Base-by-base conservation (phyloP, 2,329 filamentous ascomycete genomes). In the Fusarium marasasianum region DNA sequence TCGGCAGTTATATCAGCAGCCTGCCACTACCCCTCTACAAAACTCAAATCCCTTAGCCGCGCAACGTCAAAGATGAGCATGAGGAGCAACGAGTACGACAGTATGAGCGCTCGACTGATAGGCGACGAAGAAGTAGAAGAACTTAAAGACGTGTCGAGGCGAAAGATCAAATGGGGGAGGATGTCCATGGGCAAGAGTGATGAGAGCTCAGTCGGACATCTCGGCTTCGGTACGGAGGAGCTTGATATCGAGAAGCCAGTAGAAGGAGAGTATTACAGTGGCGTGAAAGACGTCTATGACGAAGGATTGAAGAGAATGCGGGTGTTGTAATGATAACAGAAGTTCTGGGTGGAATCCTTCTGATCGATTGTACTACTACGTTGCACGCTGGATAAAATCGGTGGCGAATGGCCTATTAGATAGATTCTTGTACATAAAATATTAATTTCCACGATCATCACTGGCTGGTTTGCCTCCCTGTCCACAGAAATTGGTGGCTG, bases 1-100 rank as follows among this genome's bases (percentile, higher is more conserved):
- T 74, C 72, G 10, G 72, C 61, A 6, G 68, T 74, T 4, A 75
- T 74, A 5, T 74, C 72, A 26, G 72, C 72, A 20, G 72, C 72
- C 4, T 74, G 72, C 12, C 72, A 74, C 29, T 65, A 44, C 20
- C 50, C 64, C 3, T 66, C 72, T 3, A 17, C 37, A 6, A 58
- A 63, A 29, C 47, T 74, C 18, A 62, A 51, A 11, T 37, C 60
- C 5, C 20, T 56, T 7, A 63, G 47, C 18, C 50, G 57, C 14
- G 59, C 60, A 7, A 63, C 56, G 1, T 63, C 63, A 4, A 66
- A 20, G 5, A 12, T 40, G 12, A 66, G 60, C 18, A 24, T n/a
- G 7, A 17, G 3, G 9, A 40, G 54, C 5, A 59, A 10, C 5
- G 60, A 56, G 15, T 47, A 60, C 8, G 68, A 67, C 11, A 51